A percentile compares a stretch with the other conserved stretches of the same genome.
Conservation (phyloP, 2,329 filamentous ascomycete genomes). For the Aureobasidium namibiae region DNA sequence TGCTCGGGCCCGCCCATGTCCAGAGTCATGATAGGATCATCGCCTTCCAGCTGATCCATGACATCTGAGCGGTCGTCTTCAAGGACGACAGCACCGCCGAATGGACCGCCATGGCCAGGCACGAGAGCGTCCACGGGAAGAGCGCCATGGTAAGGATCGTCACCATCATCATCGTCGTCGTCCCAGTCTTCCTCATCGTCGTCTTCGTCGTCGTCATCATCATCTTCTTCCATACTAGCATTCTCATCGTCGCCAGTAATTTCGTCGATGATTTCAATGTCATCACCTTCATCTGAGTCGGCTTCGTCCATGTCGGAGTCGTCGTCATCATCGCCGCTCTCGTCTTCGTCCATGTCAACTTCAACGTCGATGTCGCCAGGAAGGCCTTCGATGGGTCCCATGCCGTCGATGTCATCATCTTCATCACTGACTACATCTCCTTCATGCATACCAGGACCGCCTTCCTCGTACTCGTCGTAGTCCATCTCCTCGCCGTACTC, state of each 20-base stretch:
- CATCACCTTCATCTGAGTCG: conserved; percentile 50
- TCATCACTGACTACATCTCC: conserved; percentile 87
- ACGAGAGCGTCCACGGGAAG: conserved; percentile 18
- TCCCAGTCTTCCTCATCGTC: conserved; percentile 35
- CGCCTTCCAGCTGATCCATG: conserved; percentile 33
- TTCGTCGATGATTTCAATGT: conserved; percentile 33
- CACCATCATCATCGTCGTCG: conserved; percentile 44
- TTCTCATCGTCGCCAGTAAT: conserved; percentile 41
- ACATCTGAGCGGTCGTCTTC: conserved; percentile 29
- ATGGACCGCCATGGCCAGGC: conserved; percentile 24
- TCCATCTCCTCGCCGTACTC: conserved; percentile 88
- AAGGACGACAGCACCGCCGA: conserved; percentile 32
- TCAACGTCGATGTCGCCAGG: conserved; percentile 55
- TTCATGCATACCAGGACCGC: conserved; percentile 65
- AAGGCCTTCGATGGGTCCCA: conserved; percentile 62
- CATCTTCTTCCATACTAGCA: conserved; percentile 39
- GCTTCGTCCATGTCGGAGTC: conserved; percentile 53
- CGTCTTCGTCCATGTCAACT: conserved; percentile 80
- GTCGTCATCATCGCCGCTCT: conserved; percentile 51
- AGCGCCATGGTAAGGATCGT: conserved; percentile 38
- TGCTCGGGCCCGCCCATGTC: conserved; percentile 40
- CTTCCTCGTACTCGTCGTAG: conserved; percentile 66
- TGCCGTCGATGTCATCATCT: conserved; percentile 70
- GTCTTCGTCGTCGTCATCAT: conserved; percentile 37
- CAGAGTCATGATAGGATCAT: conserved; percentile 29